phyloP scores from a whole-genome alignment of 257 asterid genomes.

The Nicotiana obtusifolia region DNA sequence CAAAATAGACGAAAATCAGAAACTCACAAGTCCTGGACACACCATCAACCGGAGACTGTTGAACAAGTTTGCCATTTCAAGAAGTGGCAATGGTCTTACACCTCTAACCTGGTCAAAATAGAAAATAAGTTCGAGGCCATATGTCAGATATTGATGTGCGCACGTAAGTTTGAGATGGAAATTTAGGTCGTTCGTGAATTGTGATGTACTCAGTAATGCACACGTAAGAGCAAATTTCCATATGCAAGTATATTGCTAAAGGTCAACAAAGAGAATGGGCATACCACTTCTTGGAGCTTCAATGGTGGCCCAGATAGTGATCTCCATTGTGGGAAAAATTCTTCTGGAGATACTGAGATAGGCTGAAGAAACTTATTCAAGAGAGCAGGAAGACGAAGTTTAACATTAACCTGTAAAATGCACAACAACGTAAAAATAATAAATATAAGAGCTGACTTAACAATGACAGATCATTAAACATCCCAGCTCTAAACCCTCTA shows the following conservation, averaged over 20 bases:
- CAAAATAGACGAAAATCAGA: not conserved
- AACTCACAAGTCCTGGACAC: constrained; percentile 86
- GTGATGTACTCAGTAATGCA: not conserved
- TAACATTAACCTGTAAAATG: constrained; percentile 61
- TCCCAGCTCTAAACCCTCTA: not conserved
- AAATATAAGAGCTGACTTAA: not conserved
- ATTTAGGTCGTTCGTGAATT: not conserved
- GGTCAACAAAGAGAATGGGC: constrained; percentile 18
- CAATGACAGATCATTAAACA: not conserved
- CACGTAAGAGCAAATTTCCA: not conserved
- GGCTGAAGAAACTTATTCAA: constrained; percentile 84
- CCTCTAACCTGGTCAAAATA: constrained; percentile 74
- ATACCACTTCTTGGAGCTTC: constrained; percentile 95
- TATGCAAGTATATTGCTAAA: not conserved
- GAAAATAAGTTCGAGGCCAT: constrained; percentile 7
- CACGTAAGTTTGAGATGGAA: not conserved
- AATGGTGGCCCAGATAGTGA: constrained; percentile 94
- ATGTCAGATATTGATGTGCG: constrained; percentile 8
- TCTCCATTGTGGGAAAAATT: constrained; percentile 93
- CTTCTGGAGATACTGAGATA: constrained; percentile 68
- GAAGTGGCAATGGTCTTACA: constrained; percentile 71
- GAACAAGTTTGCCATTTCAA: constrained; percentile 73
- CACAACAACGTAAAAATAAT: not conserved
- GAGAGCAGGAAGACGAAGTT: constrained; percentile 88
- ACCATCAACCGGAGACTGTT: constrained; percentile 52